Evolutionary conservation across 805 yeast genomes (phyloP), one percentile per base, ranked within the genome.

Genomic region (Tetrapisispora fleetii): DNA sequence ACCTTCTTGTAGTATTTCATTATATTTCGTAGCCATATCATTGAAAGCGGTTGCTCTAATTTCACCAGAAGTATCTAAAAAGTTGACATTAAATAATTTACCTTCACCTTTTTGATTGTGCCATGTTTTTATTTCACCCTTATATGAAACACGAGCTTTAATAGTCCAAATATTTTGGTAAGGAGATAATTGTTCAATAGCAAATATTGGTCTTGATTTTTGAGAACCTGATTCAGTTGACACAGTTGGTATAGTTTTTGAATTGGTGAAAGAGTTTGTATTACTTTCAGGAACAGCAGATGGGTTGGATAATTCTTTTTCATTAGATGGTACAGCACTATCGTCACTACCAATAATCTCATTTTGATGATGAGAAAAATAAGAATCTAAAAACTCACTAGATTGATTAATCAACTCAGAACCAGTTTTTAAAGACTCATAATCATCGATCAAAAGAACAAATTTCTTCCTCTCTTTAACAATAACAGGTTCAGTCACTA

Each of bases 31-130:
- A 13, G 91, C 96, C 58, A 78, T 76, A 37, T 87, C 91, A 64
- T 85, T 86, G 68, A 93, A 93, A 1, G 93, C 96, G 2, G 98
- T 89, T 11, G 96, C 97, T 60, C 93, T 78, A 57, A 93, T 93
- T 70, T 93, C 98, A 59, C 93, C 96, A 6, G 96, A 85, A 64
- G 93, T 95, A 64, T 93, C 99, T 49, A 91, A 69, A 50, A 93
- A 80, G 57, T 88, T 87, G 30, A 88, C 86, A 58, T 83, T 85
- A 72, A 93, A 89, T 51, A 93, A 75, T 65, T 86, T 85, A 48
- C 99, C 99, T 53, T 83, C 87, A 50, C 96, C 96, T 58, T 81
- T 77, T 52, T 79, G 82, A 58, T 86, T 88, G 46, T 86, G 79
- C 91, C 91, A 93, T 36, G 86, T 85, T 66, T 87, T 81, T 56